These are phyloP conservation scores for Eucalyptus rudis DNA, from an alignment of 345 rosid genomes.

Conservation along the genomic window DNA sequence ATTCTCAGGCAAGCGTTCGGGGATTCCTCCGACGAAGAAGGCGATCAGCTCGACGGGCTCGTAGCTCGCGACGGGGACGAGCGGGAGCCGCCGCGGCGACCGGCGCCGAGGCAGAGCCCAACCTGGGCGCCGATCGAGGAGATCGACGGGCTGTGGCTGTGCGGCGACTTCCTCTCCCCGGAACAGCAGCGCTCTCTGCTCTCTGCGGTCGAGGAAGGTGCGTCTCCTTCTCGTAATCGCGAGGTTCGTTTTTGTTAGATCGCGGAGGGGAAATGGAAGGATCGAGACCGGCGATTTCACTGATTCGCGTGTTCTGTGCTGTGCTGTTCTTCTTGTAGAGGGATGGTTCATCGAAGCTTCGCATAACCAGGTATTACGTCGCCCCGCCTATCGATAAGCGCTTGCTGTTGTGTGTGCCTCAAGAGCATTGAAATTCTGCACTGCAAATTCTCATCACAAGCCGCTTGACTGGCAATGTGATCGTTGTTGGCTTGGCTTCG, in stretches of 20 bases:
- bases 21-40: slow-evolving; percentile 61
- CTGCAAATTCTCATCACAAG: neutral
- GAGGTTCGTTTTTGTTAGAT: neutral
- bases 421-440: neutral
- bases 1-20: slow-evolving; percentile 45
- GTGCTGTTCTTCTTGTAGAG: slow-evolving; percentile 23
- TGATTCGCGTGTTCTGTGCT: neutral
- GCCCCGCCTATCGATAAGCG: neutral
- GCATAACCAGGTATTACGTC: slow-evolving; percentile 53
- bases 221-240: neutral
- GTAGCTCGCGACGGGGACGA: neutral
- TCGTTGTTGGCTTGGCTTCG: neutral
- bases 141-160: slow-evolving; percentile 62
- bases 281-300: neutral
- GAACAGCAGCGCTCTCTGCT: slow-evolving; percentile 37
- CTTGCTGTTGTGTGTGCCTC: too few relatives aligned
- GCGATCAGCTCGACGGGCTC: neutral
- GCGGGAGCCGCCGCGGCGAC: neutral
- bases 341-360: slow-evolving; percentile 70
- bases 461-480: neutral
- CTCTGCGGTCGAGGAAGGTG: slow-evolving; percentile 51
- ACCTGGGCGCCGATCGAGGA: slow-evolving; percentile 41
- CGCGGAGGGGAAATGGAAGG: neutral
- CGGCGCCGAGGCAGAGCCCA: neutral
- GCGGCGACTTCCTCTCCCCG: slow-evolving; percentile 53